Evolutionary conservation across 148 eudicot genomes (phyloP), one percentile per base, ranked within the genome.

Genomic region (Heliosperma pusillum): DNA sequence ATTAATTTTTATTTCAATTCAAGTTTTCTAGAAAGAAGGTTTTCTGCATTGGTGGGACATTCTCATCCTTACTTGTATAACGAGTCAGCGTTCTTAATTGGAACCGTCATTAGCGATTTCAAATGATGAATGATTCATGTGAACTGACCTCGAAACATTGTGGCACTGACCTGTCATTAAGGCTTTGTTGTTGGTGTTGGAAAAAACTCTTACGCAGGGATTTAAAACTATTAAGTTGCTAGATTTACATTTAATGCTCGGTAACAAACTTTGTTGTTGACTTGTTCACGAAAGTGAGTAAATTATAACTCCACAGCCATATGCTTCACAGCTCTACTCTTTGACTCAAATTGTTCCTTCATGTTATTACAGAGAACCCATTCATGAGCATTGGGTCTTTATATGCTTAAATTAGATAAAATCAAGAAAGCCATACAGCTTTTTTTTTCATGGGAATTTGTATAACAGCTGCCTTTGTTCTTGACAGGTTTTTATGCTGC

Each of bases 401-500:
- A 59, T 20, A 20, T 59, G 75, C 29, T 64, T 42, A 29, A 58
- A 44, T 24, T 21, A 29, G 16, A n/a, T 20, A 29, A 62, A 47
- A 26, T 12, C 16, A n/a, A 13, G 45, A 62, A 47, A 26, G 7
- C 16, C 55, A 71, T 29, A 50, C 3, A 16, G 20, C 36, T 69
- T 22, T 62, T 57, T 15, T 42, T 65, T n/a, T 44, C 59, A 24
- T 26, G 74, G 27, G 3, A 19, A 64, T 29, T 20, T 72, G 13
- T 50, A 13, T 80, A 15, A 81, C 65, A 13, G 78, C 4, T 17
- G 5, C 62, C 15, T 63, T 45, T 73, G 52, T 62, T 7, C 50
- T 55, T 16, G 44, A 0, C 85, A 94, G 98, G 84, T 90, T 77
- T 94, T 87, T 75, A 86, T 95, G 99, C 86, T 95, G 92, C 99